Evolutionary conservation across 352 stramenopile genomes (phyloP), one percentile per base, ranked within the genome.

Genomic region (Peronospora tabacina): DNA sequence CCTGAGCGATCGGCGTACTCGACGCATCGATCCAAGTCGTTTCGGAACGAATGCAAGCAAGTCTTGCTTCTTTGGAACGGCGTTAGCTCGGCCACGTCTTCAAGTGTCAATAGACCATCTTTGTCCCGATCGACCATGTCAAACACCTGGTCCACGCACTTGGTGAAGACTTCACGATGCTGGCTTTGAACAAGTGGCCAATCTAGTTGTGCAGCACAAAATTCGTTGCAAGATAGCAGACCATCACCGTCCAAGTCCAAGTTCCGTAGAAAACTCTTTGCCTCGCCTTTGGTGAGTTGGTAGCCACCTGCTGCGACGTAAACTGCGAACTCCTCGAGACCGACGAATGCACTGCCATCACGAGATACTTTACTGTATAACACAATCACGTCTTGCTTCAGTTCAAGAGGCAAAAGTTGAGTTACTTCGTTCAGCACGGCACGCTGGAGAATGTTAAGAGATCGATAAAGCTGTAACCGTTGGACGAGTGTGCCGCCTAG

Each of bases 401-500:
- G 29, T 26, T 68, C 68, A 11, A 86, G 52, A 20, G 79, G 74
- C 24, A 90, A 39, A 2, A 68, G 41, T 3, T 58, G 59, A 34
- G 70, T 68, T 13, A 90, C 68, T 43, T 88, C 70, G 35, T 63
- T 69, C 26, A 90, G 66, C 37, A 82, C 74, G 10, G 70, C 68
- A 35, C 81, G 74, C 39, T 90, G 79, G 36, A 90, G 66, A 28
- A 68, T 70, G 37, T 82, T 87, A 29, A 87, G 73, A 20, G 74
- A 74, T 15, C 79, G 76, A 48, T 90, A 85, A 12, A 87, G 59
- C 35, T 90, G 79, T 17, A 90, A 53, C 4, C 75, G 70, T 50
- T 90, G 79, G 20, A 90, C 72, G 7, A 90, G 56, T 37, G 79
- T 86, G 26, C 79, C 79, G 17, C 78, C 58, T 2, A 90, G 58